Conservation (phyloP, 2,329 filamentous ascomycete species). For the Lithohypha guttulata region DNA sequence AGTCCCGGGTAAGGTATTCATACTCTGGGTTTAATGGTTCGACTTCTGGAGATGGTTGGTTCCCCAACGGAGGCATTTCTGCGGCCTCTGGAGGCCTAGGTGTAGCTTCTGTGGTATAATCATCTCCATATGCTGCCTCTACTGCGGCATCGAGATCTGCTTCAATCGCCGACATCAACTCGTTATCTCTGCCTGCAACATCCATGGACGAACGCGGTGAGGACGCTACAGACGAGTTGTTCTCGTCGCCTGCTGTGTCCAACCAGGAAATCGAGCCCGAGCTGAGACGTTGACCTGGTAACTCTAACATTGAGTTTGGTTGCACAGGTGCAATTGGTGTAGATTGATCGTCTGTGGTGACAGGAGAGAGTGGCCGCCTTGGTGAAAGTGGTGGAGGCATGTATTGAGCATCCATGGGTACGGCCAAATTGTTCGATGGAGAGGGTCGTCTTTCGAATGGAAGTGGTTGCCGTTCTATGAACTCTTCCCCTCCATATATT, state of each 20-base stretch:
- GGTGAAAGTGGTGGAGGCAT: constrained; percentile 64
- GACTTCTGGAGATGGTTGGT: constrained; percentile 2
- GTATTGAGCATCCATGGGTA: constrained; percentile 44
- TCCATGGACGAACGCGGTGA: constrained; percentile 36
- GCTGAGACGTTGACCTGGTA: constrained; percentile 32
- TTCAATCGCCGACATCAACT: constrained; percentile 31
- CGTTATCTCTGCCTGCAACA: constrained; percentile 11
- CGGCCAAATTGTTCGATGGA: constrained; percentile 21
- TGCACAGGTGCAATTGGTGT: constrained; percentile 2
- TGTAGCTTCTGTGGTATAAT: constrained; percentile 26
- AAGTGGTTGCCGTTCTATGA: constrained; percentile 13
- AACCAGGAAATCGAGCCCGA: constrained; percentile 82
- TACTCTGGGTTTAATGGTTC: background rate
- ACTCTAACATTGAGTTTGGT: constrained; percentile 15
- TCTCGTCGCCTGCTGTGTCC: constrained; percentile 84
- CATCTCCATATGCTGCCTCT: constrained; percentile 78
- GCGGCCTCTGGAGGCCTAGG: constrained; percentile 57
- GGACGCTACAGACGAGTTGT: constrained; percentile 61
- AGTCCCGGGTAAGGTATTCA: constrained; percentile 34
- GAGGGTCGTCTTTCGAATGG: constrained; percentile 16
- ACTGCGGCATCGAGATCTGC: constrained; percentile 92
- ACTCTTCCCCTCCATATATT: constrained; percentile 18
- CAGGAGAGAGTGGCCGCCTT: constrained; percentile 44
- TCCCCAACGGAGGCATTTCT: constrained; percentile 24
- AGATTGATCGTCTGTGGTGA: background rate